Evolutionary conservation across 2,329 filamentous ascomycete species (phyloP).

Genomic region (Akanthomyces dipterigenus): DNA sequence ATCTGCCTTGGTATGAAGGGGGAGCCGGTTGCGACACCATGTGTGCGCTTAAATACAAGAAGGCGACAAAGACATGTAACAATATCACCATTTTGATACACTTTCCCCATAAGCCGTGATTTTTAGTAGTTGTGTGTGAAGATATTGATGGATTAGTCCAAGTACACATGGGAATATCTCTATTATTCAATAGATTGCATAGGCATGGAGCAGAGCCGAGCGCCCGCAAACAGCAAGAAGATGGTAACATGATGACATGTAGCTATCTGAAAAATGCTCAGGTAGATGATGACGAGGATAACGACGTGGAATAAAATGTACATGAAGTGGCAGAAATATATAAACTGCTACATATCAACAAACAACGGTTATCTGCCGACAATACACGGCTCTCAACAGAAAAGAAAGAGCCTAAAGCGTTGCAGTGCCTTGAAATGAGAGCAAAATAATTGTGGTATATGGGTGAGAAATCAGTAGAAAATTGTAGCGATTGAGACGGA

Average conservation of each 20-base stretch:
- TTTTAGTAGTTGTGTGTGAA: neutral
- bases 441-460: constrained; percentile 5
- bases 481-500: constrained; percentile 3
- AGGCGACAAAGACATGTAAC: constrained; percentile 9
- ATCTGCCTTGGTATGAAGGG: neutral
- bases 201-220: neutral
- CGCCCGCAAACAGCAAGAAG: neutral
- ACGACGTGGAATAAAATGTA: neutral
- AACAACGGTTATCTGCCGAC: neutral
- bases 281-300: neutral
- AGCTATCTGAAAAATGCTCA: neutral
- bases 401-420: neutral
- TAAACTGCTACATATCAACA: neutral
- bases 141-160: neutral
- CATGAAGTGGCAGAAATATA: neutral
- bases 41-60: neutral
- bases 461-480: neutral
- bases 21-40: neutral
- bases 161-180: neutral
- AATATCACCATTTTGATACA: constrained; percentile 9
- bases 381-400: neutral
- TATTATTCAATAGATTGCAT: constrained; percentile 2
- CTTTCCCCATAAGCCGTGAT: neutral
- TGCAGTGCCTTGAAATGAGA: neutral
- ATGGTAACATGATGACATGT: neutral